These are phyloP conservation scores for Candida koratica DNA, from an alignment of 805 yeast species.

Conservation along the genomic window DNA sequence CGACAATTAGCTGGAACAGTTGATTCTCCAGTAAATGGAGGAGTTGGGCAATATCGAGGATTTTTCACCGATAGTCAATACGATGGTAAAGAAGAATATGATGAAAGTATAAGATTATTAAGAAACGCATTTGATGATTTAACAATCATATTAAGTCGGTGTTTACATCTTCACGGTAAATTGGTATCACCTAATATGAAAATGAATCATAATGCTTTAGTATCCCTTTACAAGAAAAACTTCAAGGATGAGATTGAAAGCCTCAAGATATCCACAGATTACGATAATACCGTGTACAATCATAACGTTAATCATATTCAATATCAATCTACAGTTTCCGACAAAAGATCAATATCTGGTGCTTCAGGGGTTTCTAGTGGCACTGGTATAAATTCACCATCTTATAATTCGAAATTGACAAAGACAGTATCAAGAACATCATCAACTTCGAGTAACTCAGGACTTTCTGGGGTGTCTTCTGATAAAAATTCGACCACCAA, in stretches of 20 bases:
- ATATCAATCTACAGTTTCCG: constrained; percentile 14
- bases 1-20: constrained; percentile 79
- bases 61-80: constrained; percentile 49
- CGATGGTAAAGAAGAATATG: constrained; percentile 30
- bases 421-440: constrained; percentile 17
- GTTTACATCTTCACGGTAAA: constrained; percentile 66
- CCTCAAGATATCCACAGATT: constrained; percentile 35
- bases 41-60: constrained; percentile 75
- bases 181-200: constrained; percentile 54
- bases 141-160: constrained; percentile 58
- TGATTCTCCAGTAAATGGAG: constrained; percentile 91
- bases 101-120: constrained; percentile 32
- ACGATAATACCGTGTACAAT: constrained; percentile 26
- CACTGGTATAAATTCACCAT: constrained; percentile 12
- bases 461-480: constrained; percentile 27
- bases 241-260: constrained; percentile 60
- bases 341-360: constrained; percentile 20
- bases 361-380: constrained; percentile 16
- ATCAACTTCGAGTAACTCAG: constrained; percentile 25
- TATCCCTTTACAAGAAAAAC: constrained; percentile 60
- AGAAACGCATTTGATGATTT: constrained; percentile 62
- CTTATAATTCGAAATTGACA: constrained; percentile 21
- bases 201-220: constrained; percentile 64
- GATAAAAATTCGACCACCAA: constrained; percentile 12
- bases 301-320: constrained; percentile 18